A percentile compares a stretch with the other conserved stretches of the same genome.
phyloP scores from a whole-genome alignment of 176 grass and related monocot genomes.

The Cymbopogon citratus region DNA sequence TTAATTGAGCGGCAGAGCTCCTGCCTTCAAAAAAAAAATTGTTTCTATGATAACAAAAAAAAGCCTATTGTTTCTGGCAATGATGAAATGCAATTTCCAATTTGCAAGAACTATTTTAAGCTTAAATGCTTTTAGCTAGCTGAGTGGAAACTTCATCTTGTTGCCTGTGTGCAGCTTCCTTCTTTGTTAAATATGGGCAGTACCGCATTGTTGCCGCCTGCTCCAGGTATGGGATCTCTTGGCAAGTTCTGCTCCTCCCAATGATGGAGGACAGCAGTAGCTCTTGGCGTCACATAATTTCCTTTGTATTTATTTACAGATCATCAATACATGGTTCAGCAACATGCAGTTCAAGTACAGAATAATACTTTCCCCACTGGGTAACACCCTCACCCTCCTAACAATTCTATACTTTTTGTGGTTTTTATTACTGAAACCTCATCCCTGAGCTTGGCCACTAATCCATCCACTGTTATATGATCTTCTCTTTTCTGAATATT shows the following conservation, averaged over 20 bases:
- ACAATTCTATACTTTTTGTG: not conserved
- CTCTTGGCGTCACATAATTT: slow-evolving; percentile 1
- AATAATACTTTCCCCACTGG: slow-evolving; percentile 24
- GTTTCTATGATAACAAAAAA: no score
- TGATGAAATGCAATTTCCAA: no score
- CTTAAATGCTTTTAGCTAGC: not conserved
- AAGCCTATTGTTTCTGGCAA: not conserved
- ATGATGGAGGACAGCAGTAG: slow-evolving; percentile 28
- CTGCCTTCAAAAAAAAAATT: no score
- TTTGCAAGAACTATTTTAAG: not conserved
- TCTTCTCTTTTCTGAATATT: not conserved
- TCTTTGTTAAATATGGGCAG: slow-evolving; percentile 41
- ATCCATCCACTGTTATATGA: not conserved
- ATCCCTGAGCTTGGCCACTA: not conserved
- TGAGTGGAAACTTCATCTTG: not conserved
- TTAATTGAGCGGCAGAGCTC: no score
- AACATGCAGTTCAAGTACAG: slow-evolving; percentile 19
- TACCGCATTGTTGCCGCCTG: not conserved
- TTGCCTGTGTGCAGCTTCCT: slow-evolving; percentile 36
- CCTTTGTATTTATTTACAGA: slow-evolving; percentile 17
- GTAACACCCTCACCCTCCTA: slow-evolving; percentile 27
- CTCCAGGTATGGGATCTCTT: slow-evolving; percentile 24
- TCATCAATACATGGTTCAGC: slow-evolving; percentile 37
- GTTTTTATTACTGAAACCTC: not conserved
- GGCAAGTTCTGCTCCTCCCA: slow-evolving; percentile 10